These are phyloP conservation scores for Alternaria novae-zelandiae DNA, from an alignment of 2,329 filamentous ascomycete genomes.

Conservation along the genomic window DNA sequence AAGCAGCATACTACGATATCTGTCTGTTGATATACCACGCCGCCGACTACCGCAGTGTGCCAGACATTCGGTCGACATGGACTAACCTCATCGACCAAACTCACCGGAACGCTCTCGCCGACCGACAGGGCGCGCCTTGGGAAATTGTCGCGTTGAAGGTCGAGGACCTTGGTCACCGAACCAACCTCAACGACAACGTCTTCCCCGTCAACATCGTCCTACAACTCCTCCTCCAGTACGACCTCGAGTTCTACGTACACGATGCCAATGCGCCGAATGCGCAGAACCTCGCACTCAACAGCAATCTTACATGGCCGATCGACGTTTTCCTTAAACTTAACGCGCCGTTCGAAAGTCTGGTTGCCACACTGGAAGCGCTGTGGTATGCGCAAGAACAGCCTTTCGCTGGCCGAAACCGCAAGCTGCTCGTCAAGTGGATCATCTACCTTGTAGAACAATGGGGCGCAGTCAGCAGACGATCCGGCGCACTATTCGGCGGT, in stretches of 20 bases:
- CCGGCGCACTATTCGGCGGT: slow-evolving; percentile 64
- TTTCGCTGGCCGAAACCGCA: slow-evolving; percentile 63
- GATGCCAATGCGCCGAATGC: slow-evolving; percentile 21
- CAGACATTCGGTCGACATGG: slow-evolving; percentile 87
- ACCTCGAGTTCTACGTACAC: slow-evolving; percentile 60
- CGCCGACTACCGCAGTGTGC: slow-evolving; percentile 87
- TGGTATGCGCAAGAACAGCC: slow-evolving; percentile 72
- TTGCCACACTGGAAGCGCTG: slow-evolving; percentile 68
- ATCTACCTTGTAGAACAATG: slow-evolving; percentile 67
- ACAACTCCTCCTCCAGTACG: slow-evolving; percentile 45
- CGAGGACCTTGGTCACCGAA: slow-evolving; percentile 62
- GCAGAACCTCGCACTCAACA: slow-evolving; percentile 23
- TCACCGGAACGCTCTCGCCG: slow-evolving; percentile 56
- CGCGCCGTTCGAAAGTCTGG: slow-evolving; percentile 66
- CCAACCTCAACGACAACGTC: slow-evolving; percentile 61
- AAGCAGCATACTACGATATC: slow-evolving; percentile 91
- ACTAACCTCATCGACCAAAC: slow-evolving; percentile 76
- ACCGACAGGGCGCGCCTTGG: slow-evolving; percentile 64
- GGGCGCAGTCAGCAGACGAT: slow-evolving; percentile 63
- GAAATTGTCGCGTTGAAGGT: slow-evolving; percentile 70
- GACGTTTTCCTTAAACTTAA: slow-evolving; percentile 70
- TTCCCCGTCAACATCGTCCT: slow-evolving; percentile 59
- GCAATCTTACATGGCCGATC: slow-evolving; percentile 63
- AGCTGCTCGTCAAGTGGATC: slow-evolving; percentile 66
- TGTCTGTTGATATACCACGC: slow-evolving; percentile 91